phyloP scores from a whole-genome alignment of 2,329 filamentous ascomycete species.

The Alternaria alternata region DNA sequence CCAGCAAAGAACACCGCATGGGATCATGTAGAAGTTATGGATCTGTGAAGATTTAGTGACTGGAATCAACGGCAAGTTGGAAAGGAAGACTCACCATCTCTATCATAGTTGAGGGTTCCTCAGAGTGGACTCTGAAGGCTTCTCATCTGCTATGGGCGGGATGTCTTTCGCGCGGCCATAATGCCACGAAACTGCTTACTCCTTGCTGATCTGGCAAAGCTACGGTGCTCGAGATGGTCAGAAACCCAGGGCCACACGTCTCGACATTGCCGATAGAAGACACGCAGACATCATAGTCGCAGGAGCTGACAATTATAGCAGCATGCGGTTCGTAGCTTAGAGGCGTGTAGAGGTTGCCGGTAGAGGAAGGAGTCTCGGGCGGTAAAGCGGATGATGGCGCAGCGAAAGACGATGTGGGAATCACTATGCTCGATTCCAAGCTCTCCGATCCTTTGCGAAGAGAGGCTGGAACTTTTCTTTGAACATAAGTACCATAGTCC shows the following conservation, averaged over 20 bases:
- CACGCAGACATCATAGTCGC: conserved; percentile 26
- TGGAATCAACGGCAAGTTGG: neutral
- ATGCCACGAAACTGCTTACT: neutral
- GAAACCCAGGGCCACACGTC: neutral
- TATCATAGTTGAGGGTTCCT: neutral
- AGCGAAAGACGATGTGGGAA: too few relatives aligned
- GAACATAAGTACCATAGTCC: too few relatives aligned
- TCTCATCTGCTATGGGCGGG: neutral
- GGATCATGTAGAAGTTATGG: neutral
- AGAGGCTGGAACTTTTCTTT: too few relatives aligned
- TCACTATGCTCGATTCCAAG: too few relatives aligned
- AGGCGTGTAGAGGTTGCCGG: too few relatives aligned
- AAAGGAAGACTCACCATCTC: neutral
- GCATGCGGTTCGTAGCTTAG: conserved; percentile 1
- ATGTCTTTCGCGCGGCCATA: too few relatives aligned
- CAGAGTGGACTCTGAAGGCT: neutral
- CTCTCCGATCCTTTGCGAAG: too few relatives aligned
- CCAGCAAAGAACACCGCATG: neutral
- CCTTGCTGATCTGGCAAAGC: neutral
- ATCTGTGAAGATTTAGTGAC: neutral
- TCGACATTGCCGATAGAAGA: conserved; percentile 18
- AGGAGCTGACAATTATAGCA: conserved; percentile 27
- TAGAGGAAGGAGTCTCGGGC: too few relatives aligned
- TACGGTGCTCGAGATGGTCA: too few relatives aligned
- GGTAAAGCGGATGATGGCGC: too few relatives aligned